A percentile compares a stretch with the other conserved stretches of the same genome.
phyloP scores from a whole-genome alignment of 108 stramenopile genomes.

The Conticribra guillardii region DNA sequence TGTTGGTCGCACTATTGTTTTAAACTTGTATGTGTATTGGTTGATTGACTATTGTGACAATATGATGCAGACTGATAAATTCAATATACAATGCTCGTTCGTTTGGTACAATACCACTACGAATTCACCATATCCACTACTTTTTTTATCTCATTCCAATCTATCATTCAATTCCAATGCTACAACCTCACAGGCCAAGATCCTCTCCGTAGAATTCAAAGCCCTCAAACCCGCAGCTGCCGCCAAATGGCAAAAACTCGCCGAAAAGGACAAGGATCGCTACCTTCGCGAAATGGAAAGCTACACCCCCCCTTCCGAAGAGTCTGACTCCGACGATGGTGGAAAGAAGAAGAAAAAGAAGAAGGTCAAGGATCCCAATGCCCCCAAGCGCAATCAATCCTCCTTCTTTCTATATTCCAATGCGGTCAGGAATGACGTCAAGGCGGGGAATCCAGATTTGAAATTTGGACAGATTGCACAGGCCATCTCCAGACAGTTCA shows the following conservation, averaged over 20 bases:
- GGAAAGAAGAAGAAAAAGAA: slow-evolving; percentile 56
- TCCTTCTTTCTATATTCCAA: slow-evolving; percentile 84
- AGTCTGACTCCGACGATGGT: slow-evolving; percentile 40
- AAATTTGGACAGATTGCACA: slow-evolving; percentile 77
- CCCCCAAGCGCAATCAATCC: slow-evolving; percentile 76
- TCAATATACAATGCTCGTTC: no score
- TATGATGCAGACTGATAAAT: no score
- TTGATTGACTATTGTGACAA: no score
- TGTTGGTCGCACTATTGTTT: no score
- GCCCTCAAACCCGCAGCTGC: slow-evolving; percentile 6
- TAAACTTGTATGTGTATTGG: no score
- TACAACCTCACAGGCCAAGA: slow-evolving; percentile 44
- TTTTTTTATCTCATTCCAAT: slow-evolving; percentile 7
- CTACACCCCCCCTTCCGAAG: slow-evolving; percentile 62
- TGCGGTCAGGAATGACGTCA: slow-evolving; percentile 62
- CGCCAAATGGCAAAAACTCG: slow-evolving; percentile 31
- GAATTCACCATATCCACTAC: no score
- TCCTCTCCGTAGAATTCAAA: slow-evolving; percentile 43
- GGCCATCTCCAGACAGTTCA: slow-evolving; percentile 75
- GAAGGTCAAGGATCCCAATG: slow-evolving; percentile 77
- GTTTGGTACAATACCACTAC: no score
- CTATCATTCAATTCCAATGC: slow-evolving; percentile 9
- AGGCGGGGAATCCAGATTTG: slow-evolving; percentile 75
- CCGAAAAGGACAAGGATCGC: slow-evolving; percentile 43
- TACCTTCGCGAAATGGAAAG: slow-evolving; percentile 33